A percentile compares a stretch with the other conserved stretches of the same genome.
These are phyloP conservation scores for Capronia americana DNA, from an alignment of 2,329 filamentous ascomycete species.

Conservation along the genomic window DNA sequence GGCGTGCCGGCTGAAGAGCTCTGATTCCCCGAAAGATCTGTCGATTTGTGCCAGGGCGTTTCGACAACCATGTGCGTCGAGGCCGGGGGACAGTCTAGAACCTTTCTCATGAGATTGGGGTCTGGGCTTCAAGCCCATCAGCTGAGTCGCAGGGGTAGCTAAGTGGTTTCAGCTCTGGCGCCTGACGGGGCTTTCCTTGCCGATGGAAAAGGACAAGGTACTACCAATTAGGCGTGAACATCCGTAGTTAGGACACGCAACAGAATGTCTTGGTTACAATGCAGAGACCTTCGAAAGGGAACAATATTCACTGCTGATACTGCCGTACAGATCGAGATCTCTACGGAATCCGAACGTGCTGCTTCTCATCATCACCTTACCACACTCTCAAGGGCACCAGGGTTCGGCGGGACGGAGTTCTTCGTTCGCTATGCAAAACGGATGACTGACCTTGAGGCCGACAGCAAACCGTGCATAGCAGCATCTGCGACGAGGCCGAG, in stretches of 20 bases:
- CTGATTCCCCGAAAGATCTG: not conserved
- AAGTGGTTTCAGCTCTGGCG: conserved; percentile 11
- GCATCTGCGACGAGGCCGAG: not conserved
- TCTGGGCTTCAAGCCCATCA: conserved; percentile 12
- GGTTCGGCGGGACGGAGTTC: not conserved
- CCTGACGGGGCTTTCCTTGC: not conserved
- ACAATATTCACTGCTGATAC: not conserved
- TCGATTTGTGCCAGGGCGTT: not conserved
- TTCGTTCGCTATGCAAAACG: not conserved
- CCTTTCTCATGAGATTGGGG: not conserved
- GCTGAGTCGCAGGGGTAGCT: conserved; percentile 4
- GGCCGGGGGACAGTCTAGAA: conserved; percentile 6
- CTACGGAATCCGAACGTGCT: not conserved
- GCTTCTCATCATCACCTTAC: not conserved
- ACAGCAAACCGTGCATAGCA: not conserved
- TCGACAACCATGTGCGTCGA: conserved; percentile 1
- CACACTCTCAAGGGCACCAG: not conserved
- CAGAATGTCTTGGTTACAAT: not conserved
- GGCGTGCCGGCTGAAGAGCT: not conserved
- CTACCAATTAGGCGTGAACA: not conserved
- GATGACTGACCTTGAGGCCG: not conserved
- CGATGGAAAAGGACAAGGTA: not conserved
- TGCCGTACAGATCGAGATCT: not conserved
- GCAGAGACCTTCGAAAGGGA: not conserved
- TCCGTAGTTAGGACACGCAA: not conserved